Conservation (phyloP, 2,329 filamentous ascomycete genomes). For the Sarocladium brachiariae region DNA sequence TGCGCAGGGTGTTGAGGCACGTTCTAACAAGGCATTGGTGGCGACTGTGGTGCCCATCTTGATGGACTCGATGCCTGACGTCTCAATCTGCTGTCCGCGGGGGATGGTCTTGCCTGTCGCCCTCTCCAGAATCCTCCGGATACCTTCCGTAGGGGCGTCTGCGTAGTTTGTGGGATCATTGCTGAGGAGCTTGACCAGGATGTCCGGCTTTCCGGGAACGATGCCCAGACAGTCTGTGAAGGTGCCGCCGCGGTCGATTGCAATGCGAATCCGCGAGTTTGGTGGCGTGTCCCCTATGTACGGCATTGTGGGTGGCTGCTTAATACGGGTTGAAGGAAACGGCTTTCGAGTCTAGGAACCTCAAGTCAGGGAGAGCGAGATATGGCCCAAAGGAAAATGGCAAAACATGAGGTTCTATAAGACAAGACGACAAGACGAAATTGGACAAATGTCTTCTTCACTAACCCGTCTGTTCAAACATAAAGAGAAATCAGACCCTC, state of each 20-base stretch:
- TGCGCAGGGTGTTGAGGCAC: slow-evolving; percentile 82
- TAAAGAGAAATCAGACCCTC: not conserved
- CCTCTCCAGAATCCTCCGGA: slow-evolving; percentile 73
- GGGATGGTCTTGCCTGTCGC: slow-evolving; percentile 71
- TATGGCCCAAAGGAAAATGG: no score
- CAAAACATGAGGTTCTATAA: not conserved
- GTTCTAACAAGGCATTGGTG: slow-evolving; percentile 82
- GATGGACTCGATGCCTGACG: slow-evolving; percentile 77
- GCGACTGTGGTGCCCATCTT: slow-evolving; percentile 95
- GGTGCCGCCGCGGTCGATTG: slow-evolving; percentile 75
- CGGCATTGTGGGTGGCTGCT: slow-evolving; percentile 2
- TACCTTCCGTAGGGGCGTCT: slow-evolving; percentile 92
- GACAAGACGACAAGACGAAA: no score
- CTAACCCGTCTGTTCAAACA: no score
- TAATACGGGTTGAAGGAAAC: not conserved
- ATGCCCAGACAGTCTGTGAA: slow-evolving; percentile 92
- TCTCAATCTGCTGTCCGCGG: slow-evolving; percentile 73
- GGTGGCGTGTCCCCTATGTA: slow-evolving; percentile 10
- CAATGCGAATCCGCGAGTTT: slow-evolving; percentile 52
- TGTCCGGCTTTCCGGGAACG: slow-evolving; percentile 61
- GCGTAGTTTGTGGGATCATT: slow-evolving; percentile 86
- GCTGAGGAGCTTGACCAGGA: slow-evolving; percentile 83
- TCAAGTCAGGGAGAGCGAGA: no score
- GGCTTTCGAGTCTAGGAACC: no score
- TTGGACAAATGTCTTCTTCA: no score